Base-by-base conservation (phyloP, 176 grass and related monocot genomes). In the Melocanna baccifera region DNA sequence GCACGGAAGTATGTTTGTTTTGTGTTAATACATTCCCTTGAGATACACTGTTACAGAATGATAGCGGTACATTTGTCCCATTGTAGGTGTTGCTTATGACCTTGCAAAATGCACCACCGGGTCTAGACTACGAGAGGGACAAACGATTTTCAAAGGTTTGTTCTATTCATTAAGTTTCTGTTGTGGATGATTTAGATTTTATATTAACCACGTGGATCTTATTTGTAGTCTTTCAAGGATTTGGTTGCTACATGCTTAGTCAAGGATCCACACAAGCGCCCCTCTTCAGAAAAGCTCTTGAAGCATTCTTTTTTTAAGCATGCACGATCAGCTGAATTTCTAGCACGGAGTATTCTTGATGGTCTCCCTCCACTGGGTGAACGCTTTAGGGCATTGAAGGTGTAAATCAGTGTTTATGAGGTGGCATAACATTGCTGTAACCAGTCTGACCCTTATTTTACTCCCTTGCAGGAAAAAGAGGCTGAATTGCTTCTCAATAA, bases 241-340 rank as follows among this genome's bases (percentile, higher is more conserved):
- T 85, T 99, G 91, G 93, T 99, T 62, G 93, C 91, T 7, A 86
- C 87, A 64, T 99, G 96, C 83, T 88, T 99, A 86, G 93, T 96
- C 36, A 99, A 99, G 91, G 96, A 99, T 88, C 93, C 96, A 12
- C 91, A 85, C 72, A 99, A 96, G 84, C 91, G 93, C 23, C 93
- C 93, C 52, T 78, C 86, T 79, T 91, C 96, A 74, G 96, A 96
- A 80, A 99, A 94, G 79, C 89, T 99, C 55, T 86, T 96, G 79
- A 99, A 94, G 67, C 96, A 99, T 78, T 81, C 91, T 48, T 96
- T 99, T 88, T 99, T 99, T 87, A 99, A 99, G 77, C 90, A 99
- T 76, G 93, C 86, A 32, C 86, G 83, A 56, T 79, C 93, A 67
- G 76, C 80, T 75, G 96, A 96, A 71, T 94, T 86, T 89, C 47